phyloP scores from a whole-genome alignment of 345 rosid genomes.

The Jatropha curcas region DNA sequence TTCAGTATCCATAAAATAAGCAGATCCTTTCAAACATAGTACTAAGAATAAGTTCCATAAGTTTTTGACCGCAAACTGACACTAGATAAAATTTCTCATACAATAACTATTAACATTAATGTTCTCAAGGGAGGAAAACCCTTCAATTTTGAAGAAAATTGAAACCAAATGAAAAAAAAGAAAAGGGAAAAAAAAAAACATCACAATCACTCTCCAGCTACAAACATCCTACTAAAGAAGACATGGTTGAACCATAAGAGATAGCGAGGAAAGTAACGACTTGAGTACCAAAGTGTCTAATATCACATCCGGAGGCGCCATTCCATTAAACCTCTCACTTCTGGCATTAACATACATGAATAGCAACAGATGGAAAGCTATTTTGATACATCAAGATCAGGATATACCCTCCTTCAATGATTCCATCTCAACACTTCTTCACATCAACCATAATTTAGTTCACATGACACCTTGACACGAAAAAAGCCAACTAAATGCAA shows the following conservation, averaged over 20 bases:
- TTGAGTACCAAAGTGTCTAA: slow-evolving; percentile 24
- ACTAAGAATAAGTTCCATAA: slow-evolving; percentile 29
- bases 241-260: slow-evolving; percentile 32
- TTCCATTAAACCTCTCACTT: slow-evolving; percentile 7
- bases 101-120: slow-evolving; percentile 50
- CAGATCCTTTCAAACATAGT: slow-evolving; percentile 17
- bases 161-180: slow-evolving; percentile 17
- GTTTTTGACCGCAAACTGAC: slow-evolving; percentile 36
- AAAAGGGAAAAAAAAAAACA: slow-evolving; percentile 18
- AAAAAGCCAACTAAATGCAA: slow-evolving; percentile 46
- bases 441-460: slow-evolving; percentile 28
- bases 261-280: slow-evolving; percentile 21
- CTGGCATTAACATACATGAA: slow-evolving; percentile 2
- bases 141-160: slow-evolving; percentile 28
- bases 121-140: slow-evolving; percentile 25
- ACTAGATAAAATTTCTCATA: slow-evolving; percentile 45
- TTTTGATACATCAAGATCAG: slow-evolving; percentile 20
- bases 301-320: slow-evolving; percentile 16
- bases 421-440: slow-evolving; percentile 26
- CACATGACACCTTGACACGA: slow-evolving; percentile 37
- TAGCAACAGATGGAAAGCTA: slow-evolving; percentile 6
- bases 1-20: too few species aligned
- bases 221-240: slow-evolving; percentile 38
- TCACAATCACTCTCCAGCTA: slow-evolving; percentile 55
- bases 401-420: slow-evolving; percentile 24